phyloP scores from a whole-genome alignment of 2,329 filamentous ascomycete genomes.

The Monilinia laxa region DNA sequence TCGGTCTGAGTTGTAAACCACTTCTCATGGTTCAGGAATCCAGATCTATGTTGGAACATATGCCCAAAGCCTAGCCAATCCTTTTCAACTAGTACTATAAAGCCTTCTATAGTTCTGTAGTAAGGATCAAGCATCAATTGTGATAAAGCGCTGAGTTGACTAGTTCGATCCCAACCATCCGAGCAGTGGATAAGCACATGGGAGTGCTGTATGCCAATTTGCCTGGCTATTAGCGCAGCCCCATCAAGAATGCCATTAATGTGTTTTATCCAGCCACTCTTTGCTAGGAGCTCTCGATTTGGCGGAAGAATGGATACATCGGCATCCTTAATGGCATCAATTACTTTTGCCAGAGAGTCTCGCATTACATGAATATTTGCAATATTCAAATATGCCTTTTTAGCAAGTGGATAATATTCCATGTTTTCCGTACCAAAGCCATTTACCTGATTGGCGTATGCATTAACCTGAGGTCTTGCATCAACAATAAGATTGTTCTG shows the following conservation, averaged over 20 bases:
- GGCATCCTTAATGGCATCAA: slow-evolving; percentile 88
- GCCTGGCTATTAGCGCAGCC: slow-evolving; percentile 77
- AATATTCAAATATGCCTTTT: slow-evolving; percentile 90
- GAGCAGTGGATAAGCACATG: slow-evolving; percentile 97
- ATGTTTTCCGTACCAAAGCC: slow-evolving; percentile 96
- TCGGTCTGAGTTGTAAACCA: slow-evolving; percentile 92
- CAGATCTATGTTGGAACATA: slow-evolving; percentile 93
- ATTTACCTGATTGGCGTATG: slow-evolving; percentile 88
- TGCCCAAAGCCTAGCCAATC: slow-evolving; percentile 98
- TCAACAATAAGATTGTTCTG: slow-evolving; percentile 95
- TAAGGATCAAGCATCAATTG: slow-evolving; percentile 95
- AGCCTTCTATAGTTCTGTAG: slow-evolving; percentile 90
- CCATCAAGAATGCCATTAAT: slow-evolving; percentile 83
- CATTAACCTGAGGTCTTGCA: slow-evolving; percentile 90
- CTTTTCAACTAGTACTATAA: slow-evolving; percentile 92
- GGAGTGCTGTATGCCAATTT: slow-evolving; percentile 88
- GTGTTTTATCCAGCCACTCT: slow-evolving; percentile 89
- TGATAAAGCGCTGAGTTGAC: slow-evolving; percentile 85
- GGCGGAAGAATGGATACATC: slow-evolving; percentile 82
- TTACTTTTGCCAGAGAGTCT: slow-evolving; percentile 79
- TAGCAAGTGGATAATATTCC: slow-evolving; percentile 91
- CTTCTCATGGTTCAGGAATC: slow-evolving; percentile 83
- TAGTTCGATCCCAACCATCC: slow-evolving; percentile 97
- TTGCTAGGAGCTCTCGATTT: slow-evolving; percentile 74
- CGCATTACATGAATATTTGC: slow-evolving; percentile 99